Evolutionary conservation across 2,329 filamentous ascomycete genomes (phyloP), one percentile per base, ranked within the genome.

Genomic region (Fusarium falciforme): DNA sequence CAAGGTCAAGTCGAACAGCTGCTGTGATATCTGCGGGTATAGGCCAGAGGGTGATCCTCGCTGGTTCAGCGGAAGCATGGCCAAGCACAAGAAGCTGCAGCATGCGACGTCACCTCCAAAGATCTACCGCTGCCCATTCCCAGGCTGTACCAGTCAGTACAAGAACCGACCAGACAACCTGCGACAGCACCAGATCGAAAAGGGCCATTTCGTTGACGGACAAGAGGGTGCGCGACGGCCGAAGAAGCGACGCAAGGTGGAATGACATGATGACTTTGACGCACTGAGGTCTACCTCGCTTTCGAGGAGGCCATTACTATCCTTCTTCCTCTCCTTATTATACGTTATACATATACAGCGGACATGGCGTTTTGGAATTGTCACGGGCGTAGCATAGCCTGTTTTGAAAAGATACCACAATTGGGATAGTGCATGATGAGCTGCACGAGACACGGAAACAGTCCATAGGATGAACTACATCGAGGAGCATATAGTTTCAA

Each of bases 61-160:
- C 67, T 90, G 88, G 88, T 90, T 89, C 76, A 85, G 85, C 52
- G 88, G 88, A 7, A 89, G 87, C 77, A 89, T 90, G 88, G 85
- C 87, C 58, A 90, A 89, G 79, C 88, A 90, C 77, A 88, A 84
- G 81, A 88, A 87, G 77, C 81, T 87, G 67, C 86, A 88, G 78
- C 88, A 90, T 79, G 85, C 86, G 59, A 80, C 80, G 14, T 83
- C 81, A 4, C 86, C 86, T 38, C 85, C 87, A 9, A 82, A 83
- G 68, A 88, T 89, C 52, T 90, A 87, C 79, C 83, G 83, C 68
- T 90, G 88, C 70, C 84, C 85, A 4, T 90, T 79, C 58, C 88
- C 87, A 3, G 87, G 87, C 4, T 90, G 88, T 76, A 85, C 81
- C 25, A 89, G 87, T 76, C 84, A 86, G 73, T 90, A 88, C 76